Evolutionary conservation across 331 rosid genomes (phyloP), one percentile per base, ranked within the genome.

Genomic region (Malus hybrid): DNA sequence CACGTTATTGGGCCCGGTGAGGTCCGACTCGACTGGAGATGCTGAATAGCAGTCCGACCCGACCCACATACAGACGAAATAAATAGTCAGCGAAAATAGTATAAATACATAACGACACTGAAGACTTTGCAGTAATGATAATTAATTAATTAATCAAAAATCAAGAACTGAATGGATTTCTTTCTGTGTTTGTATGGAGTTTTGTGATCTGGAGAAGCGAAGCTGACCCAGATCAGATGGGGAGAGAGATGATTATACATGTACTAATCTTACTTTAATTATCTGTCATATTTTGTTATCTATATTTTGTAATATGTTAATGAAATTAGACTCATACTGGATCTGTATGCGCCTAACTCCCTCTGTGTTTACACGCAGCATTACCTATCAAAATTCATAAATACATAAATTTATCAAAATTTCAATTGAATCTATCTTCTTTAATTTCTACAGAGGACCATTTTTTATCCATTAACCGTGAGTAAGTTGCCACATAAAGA

Each of bases 11-110:
- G 96, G 15, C 86, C 91, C 34, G 82, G 90, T 0, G 99, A 95
- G 74, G 99, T 95, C 82, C 78, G 98, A 13, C 85, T 95, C 44
- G 99, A 95, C 65, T 92, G 99, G 99, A 92, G 93, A 86, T 86
- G 87, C 82, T 87, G 88, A 87, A 29, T 27, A 33, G 62, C 50
- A 54, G 31, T 32, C 77, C 69, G 50, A 32, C 69, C 69, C 59
- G 48, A n/a, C 29, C 68, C 68, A 28, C 8, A 61, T 61, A 73
- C 32, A 73, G 14, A 52, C 18, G 18, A n/a, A 65, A 11, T 34
- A 34, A 66, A n/a, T 10, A 66, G 70, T 34, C 29, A 66, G 70
- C 44, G 10, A 2, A 44, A 42, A 22, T 20, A 13, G 28, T 39
- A 10, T 67, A 6, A 39, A 22, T 67, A 42, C 56, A 7, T 14